Percentiles rank a stretch among this genome's conserved stretches.
phyloP scores from a whole-genome alignment of 495 filamentous ascomycete genomes.

The Penicillium cataractarum region DNA sequence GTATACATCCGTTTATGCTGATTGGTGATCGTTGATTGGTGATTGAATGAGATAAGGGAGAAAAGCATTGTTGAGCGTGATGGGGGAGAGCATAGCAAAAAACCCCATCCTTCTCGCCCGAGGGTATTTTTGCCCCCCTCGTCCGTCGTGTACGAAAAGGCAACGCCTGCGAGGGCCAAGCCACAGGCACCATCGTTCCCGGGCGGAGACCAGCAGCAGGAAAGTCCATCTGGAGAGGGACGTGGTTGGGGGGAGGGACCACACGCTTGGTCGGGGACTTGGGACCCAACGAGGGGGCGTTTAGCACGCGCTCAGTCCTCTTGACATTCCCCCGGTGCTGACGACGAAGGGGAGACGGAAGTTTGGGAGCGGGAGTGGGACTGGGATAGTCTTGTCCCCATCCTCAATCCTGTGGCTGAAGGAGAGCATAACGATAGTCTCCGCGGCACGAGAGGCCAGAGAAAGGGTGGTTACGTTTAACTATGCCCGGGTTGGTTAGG shows the following conservation, averaged over 20 bases:
- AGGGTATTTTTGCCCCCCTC: neutral
- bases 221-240: neutral
- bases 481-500: neutral
- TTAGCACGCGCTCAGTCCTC: slow-evolving; percentile 14
- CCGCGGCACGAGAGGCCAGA: neutral
- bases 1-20: slow-evolving; percentile 20
- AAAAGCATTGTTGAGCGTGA: neutral
- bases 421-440: neutral
- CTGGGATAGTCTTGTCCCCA: neutral
- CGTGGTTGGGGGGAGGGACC: slow-evolving; percentile 6
- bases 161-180: neutral
- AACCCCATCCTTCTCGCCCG: neutral
- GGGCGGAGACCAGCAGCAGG: neutral
- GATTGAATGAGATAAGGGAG: neutral
- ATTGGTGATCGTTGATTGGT: slow-evolving; percentile 29
- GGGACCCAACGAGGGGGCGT: slow-evolving; percentile 7
- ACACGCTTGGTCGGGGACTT: slow-evolving; percentile 6
- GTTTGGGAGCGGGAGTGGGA: slow-evolving; percentile 6
- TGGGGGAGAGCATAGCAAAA: neutral
- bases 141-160: neutral
- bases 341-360: slow-evolving; percentile 4
- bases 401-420: too few species aligned
- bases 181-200: slow-evolving; percentile 7
- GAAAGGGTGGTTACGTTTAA: neutral
- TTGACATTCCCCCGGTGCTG: slow-evolving; percentile 5